Conservation (phyloP, 768 basidiomycete species). For the Termitomyces titanicus region DNA sequence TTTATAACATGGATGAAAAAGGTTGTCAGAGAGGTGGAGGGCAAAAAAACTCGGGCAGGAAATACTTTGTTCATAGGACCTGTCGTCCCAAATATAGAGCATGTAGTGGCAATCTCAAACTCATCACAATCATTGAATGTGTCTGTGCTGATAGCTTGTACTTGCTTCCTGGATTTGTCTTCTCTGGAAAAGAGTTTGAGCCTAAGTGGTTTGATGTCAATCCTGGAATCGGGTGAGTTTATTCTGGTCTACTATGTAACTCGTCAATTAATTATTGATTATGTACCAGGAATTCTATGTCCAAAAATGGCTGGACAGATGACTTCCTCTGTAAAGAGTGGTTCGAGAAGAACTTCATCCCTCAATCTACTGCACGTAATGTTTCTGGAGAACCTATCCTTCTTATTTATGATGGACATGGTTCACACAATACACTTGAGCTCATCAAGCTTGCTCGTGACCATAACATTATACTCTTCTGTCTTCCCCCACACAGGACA, state of each 20-base stretch:
- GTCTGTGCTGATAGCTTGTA: no score
- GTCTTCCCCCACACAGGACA: constrained; percentile 35
- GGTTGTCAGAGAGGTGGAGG: no score
- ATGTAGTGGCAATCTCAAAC: background rate
- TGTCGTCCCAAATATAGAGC: background rate
- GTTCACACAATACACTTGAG: constrained; percentile 29
- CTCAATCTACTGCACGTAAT: no score
- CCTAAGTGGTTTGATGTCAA: no score
- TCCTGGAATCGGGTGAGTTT: no score
- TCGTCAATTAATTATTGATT: constrained; percentile 5
- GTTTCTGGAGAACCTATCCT: no score
- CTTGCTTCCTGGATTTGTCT: no score
- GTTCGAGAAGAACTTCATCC: no score
- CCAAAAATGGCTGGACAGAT: no score
- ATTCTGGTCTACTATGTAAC: background rate
- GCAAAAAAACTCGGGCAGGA: background rate
- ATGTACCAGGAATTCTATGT: constrained; percentile 8
- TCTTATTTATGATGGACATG: constrained; percentile 38
- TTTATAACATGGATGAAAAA: background rate
- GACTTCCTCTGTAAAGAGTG: no score
- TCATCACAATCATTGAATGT: no score
- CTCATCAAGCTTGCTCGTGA: constrained; percentile 22
- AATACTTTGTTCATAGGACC: background rate
- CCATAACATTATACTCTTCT: constrained; percentile 13
- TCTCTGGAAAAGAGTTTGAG: no score